A percentile compares a stretch with the other conserved stretches of the same genome.
Conservation (phyloP, 208 protist species). For the Balamuthia mandrillaris region DNA sequence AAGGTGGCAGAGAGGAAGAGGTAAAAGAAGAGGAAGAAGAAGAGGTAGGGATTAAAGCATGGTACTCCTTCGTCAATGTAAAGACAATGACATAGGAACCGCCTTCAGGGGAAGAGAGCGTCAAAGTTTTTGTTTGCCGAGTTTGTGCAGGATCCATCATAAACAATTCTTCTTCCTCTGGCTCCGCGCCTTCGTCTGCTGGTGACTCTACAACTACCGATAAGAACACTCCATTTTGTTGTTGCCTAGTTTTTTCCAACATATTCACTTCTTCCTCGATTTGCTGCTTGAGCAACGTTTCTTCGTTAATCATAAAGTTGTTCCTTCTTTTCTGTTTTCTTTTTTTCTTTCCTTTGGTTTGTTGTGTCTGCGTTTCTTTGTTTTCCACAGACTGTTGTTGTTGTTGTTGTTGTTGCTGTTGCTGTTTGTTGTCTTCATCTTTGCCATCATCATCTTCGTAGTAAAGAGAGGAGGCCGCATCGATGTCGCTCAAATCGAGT, state of each 20-base stretch:
- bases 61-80: conserved; percentile 43
- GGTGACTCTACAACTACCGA: too few relatives aligned
- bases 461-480: background rate
- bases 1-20: background rate
- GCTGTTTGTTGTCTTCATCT: background rate
- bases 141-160: too few relatives aligned
- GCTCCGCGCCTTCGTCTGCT: too few relatives aligned
- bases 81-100: conserved; percentile 57
- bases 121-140: conserved; percentile 42
- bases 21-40: background rate
- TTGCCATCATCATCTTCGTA: background rate
- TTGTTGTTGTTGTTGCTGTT: too few relatives aligned
- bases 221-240: too few relatives aligned
- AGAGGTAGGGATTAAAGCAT: background rate
- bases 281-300: too few relatives aligned
- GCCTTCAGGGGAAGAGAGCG: conserved; percentile 48
- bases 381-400: background rate
- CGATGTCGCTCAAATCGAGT: background rate
- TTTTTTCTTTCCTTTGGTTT: too few relatives aligned
- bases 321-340: background rate
- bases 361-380: too few relatives aligned
- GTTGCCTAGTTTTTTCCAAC: too few relatives aligned
- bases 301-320: background rate
- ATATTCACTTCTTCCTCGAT: too few relatives aligned
- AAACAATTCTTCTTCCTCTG: too few relatives aligned